Conservation (phyloP, 371 early-diverging fungal genomes). For the Apophysomyces variabilis region DNA sequence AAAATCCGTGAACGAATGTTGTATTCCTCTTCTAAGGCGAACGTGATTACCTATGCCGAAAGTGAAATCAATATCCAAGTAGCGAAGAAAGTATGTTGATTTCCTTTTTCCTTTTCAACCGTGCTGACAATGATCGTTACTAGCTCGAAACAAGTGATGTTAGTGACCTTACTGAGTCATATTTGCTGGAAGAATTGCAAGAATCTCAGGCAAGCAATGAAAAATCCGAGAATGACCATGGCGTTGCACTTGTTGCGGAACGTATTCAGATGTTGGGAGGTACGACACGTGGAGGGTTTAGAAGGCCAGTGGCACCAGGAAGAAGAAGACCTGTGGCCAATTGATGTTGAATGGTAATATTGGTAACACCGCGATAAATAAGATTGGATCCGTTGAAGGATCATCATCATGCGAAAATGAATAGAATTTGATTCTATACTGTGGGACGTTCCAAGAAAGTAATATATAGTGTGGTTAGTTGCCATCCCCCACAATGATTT, state of each 20-base stretch:
- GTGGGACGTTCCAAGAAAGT: not conserved
- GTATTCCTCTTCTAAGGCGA: constrained; percentile 76
- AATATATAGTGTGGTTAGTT: too few relatives aligned
- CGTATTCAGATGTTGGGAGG: constrained; percentile 52
- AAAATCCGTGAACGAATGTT: constrained; percentile 89
- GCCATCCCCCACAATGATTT: not conserved
- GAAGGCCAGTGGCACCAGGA: constrained; percentile 54
- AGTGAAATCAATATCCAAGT: constrained; percentile 56
- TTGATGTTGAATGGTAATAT: not conserved
- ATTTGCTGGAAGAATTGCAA: constrained; percentile 63
- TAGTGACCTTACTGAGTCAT: constrained; percentile 62
- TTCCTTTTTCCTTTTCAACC: not conserved
- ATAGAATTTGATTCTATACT: not conserved
- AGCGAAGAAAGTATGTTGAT: constrained; percentile 61
- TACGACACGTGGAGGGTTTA: constrained; percentile 43
- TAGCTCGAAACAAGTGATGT: constrained; percentile 77
- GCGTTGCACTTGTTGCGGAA: constrained; percentile 36
- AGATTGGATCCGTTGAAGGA: not conserved
- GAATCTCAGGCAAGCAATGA: constrained; percentile 19
- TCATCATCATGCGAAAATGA: constrained; percentile 1
- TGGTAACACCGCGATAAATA: not conserved
- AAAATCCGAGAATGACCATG: constrained; percentile 9
- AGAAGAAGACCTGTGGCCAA: constrained; percentile 44
- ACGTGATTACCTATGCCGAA: constrained; percentile 62
- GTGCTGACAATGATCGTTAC: not conserved